Evolutionary conservation across 2,329 filamentous ascomycete genomes (phyloP), one percentile per base, ranked within the genome.

Genomic region (Dactylellina leptospora): DNA sequence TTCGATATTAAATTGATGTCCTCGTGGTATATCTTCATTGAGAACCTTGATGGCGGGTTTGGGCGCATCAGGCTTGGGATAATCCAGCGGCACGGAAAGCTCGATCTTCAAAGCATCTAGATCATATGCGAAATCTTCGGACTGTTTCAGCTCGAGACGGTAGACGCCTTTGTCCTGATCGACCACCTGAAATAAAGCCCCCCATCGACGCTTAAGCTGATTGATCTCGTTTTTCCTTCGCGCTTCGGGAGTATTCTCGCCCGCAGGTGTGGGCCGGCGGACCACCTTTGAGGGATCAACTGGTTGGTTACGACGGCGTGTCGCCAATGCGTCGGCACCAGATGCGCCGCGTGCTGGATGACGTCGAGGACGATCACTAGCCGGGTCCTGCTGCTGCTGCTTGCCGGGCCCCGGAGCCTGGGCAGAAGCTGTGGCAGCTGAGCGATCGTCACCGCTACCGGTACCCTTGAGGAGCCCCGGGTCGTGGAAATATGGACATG

Each of bases 1-100:
- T 61, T 76, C 72, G 30, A 76, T 74, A 58, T 76, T 76, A 13
- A 72, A 50, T 25, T 69, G 61, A 50, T 73, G 74, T 2, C 75
- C 74, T 13, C 69, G 45, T 4, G 75, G 75, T 25, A 76, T 74
- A 58, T 75, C 73, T 13, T 73, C 63, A 33, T 76, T 76, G 2
- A 75, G 55, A 4, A 76, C 74, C 30, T 64, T 66, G 33, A 76
- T 62, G 5, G 64, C 56, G 23, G 74, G 72, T 36, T 47, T 47
- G 23, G 55, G 51, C 23, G 66, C 25, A 54, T 58, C 45, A 45
- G 58, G 22, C 47, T 45, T 66, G 33, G 48, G 73, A 47, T 55
- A 64, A 13, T 58, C 55, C 3, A 11, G 23, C 10, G 74, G 73
- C 8, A 75, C 59, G 5, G 27, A 66, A 33, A 75, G 25, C 50